A percentile compares a stretch with the other conserved stretches of the same genome.
phyloP scores from a whole-genome alignment of 257 asterid genomes.

The Primulina huaijiensis region DNA sequence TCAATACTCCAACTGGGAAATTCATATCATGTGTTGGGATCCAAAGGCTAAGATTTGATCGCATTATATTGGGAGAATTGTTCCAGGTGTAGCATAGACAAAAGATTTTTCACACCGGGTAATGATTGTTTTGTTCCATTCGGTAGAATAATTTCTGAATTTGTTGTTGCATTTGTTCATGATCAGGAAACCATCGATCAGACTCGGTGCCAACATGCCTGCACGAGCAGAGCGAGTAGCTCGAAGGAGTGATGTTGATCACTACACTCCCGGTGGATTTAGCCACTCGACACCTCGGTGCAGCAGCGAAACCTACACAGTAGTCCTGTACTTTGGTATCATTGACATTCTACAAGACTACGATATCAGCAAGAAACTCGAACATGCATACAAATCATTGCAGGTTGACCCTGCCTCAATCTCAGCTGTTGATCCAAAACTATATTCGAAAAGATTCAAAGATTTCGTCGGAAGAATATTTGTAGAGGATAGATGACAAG shows the following conservation, averaged over 20 bases:
- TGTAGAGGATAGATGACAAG: slow-evolving; percentile 59
- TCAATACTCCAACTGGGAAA: no score
- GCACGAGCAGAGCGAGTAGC: slow-evolving; percentile 81
- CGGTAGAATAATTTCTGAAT: not conserved
- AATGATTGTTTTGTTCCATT: no score
- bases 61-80: no score
- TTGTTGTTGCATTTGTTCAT: slow-evolving; percentile 7
- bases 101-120: no score
- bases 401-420: slow-evolving; percentile 84
- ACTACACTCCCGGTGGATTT: slow-evolving; percentile 49
- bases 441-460: slow-evolving; percentile 78
- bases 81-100: no score
- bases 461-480: slow-evolving; percentile 80
- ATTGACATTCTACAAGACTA: slow-evolving; percentile 92
- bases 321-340: slow-evolving; percentile 86
- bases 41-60: no score
- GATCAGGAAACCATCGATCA: slow-evolving; percentile 72
- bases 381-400: slow-evolving; percentile 89
- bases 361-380: slow-evolving; percentile 88
- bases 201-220: slow-evolving; percentile 97
- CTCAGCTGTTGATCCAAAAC: slow-evolving; percentile 94
- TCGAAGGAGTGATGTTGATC: slow-evolving; percentile 79
- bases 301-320: slow-evolving; percentile 63
- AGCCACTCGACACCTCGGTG: slow-evolving; percentile 39
- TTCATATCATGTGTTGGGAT: no score